Evolutionary conservation across 495 filamentous ascomycete genomes (phyloP).

Genomic region (Penicilliopsis zonata): DNA sequence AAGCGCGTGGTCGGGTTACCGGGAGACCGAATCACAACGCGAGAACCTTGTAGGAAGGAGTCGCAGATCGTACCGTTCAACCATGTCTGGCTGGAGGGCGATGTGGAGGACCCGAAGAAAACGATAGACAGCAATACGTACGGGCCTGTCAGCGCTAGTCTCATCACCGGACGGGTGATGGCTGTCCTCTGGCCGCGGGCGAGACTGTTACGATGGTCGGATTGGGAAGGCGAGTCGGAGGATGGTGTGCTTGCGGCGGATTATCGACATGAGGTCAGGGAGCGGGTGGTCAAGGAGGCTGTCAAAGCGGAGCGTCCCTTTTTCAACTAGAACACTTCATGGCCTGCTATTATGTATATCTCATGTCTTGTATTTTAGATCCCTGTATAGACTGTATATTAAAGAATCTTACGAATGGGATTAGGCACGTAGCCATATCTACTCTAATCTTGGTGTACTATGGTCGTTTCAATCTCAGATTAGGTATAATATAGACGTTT

Average conservation of each 20-base stretch:
- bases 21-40: constrained; percentile 53
- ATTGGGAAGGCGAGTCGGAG: constrained; percentile 24
- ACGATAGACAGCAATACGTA: constrained; percentile 66
- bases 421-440: too few relatives aligned
- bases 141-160: constrained; percentile 48
- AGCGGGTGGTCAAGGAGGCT: constrained; percentile 25
- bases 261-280: constrained; percentile 29
- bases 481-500: too few relatives aligned
- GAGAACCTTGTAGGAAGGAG: constrained; percentile 44
- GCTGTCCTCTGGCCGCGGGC: constrained; percentile 52
- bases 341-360: constrained; percentile 3
- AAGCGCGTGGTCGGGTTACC: constrained; percentile 62
- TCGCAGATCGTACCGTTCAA: constrained; percentile 51
- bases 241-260: constrained; percentile 15
- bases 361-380: background rate
- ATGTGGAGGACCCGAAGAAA: constrained; percentile 39
- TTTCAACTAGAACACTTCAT: constrained; percentile 10
- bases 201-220: constrained; percentile 25
- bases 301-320: constrained; percentile 23
- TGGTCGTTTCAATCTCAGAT: too few relatives aligned
- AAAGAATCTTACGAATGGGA: too few relatives aligned
- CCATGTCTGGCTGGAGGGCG: constrained; percentile 74
- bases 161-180: constrained; percentile 52
- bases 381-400: background rate
- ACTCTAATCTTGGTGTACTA: too few relatives aligned